A percentile compares a stretch with the other conserved stretches of the same genome.
Evolutionary conservation across 306 rosid species (phyloP).

Genomic region (Senna tora): DNA sequence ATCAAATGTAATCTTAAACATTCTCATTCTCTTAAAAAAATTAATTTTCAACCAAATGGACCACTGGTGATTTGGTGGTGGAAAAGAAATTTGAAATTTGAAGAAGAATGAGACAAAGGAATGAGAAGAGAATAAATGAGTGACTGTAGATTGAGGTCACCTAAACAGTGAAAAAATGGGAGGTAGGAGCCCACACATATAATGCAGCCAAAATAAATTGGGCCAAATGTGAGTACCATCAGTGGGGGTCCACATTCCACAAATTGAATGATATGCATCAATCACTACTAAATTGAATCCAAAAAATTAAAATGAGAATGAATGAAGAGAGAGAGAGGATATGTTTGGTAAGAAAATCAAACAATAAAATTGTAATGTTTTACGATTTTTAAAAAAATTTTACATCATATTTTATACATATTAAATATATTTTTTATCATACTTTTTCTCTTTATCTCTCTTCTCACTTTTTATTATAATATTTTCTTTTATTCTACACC

Average conservation of each 20-base stretch:
- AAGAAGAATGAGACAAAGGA: slow-evolving; percentile 22
- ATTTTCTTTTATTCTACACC: too few species aligned
- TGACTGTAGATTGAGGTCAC: slow-evolving; percentile 40
- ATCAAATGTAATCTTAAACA: too few species aligned
- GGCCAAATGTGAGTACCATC: slow-evolving; percentile 44
- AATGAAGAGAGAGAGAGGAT: too few species aligned
- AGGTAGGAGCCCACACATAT: slow-evolving; percentile 46
- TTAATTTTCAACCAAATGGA: too few species aligned
- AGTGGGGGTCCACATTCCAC: slow-evolving; percentile 59
- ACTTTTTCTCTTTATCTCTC: too few species aligned
- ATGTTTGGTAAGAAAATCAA: too few species aligned
- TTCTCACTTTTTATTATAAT: too few species aligned
- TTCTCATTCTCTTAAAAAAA: too few species aligned
- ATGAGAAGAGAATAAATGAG: slow-evolving; percentile 15
- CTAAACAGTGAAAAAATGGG: slow-evolving; percentile 32
- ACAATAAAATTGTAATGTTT: too few species aligned
- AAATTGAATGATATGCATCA: slow-evolving; percentile 40
- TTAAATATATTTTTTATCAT: too few species aligned
- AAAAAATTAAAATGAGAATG: slow-evolving; percentile 52
- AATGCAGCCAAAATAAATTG: slow-evolving; percentile 37
- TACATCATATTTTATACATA: too few species aligned
- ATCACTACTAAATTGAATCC: slow-evolving; percentile 65
- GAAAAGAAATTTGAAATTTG: slow-evolving; percentile 15
- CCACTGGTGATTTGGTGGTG: slow-evolving; percentile 14
- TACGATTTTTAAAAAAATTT: too few species aligned